Evolutionary conservation across 2,329 filamentous ascomycete species (phyloP).

Genomic region (Aspergillus fumigatus): DNA sequence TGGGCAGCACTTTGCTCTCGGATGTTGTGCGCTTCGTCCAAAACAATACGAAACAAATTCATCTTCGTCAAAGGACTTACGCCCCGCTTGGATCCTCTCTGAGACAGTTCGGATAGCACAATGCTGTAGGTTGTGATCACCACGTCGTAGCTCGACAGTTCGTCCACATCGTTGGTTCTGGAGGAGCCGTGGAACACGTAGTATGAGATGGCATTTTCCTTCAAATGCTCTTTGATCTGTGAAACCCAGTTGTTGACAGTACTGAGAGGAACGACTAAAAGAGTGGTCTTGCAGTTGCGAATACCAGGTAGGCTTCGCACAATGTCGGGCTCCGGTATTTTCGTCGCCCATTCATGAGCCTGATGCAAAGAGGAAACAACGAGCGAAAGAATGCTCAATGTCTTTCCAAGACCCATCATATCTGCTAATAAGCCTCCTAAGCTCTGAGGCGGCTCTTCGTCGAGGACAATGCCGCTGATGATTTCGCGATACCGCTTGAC

Average conservation of each 20-base stretch:
- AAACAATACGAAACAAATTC: constrained; percentile 88
- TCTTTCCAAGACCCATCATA: constrained; percentile 88
- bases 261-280: constrained; percentile 84
- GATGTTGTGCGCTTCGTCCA: constrained; percentile 94
- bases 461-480: constrained; percentile 68
- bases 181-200: constrained; percentile 84
- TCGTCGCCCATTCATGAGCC: constrained; percentile 58
- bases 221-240: constrained; percentile 80
- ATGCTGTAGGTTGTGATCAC: constrained; percentile 93
- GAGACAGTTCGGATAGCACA: constrained; percentile 70
- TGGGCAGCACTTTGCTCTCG: constrained; percentile 77
- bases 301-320: constrained; percentile 29
- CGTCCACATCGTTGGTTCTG: constrained; percentile 63
- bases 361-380: constrained; percentile 62
- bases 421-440: constrained; percentile 73
- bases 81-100: constrained; percentile 58
- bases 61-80: constrained; percentile 66
- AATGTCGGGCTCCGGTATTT: constrained; percentile 44
- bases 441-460: constrained; percentile 59
- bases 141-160: constrained; percentile 71
- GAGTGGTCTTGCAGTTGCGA: constrained; percentile 70
- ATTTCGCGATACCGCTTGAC: constrained; percentile 70
- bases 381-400: constrained; percentile 77
- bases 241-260: constrained; percentile 93
- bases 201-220: constrained; percentile 59